Evolutionary conservation across 495 filamentous ascomycete genomes (phyloP), one percentile per base, ranked within the genome.

Genomic region (Usnea hakonensis): DNA sequence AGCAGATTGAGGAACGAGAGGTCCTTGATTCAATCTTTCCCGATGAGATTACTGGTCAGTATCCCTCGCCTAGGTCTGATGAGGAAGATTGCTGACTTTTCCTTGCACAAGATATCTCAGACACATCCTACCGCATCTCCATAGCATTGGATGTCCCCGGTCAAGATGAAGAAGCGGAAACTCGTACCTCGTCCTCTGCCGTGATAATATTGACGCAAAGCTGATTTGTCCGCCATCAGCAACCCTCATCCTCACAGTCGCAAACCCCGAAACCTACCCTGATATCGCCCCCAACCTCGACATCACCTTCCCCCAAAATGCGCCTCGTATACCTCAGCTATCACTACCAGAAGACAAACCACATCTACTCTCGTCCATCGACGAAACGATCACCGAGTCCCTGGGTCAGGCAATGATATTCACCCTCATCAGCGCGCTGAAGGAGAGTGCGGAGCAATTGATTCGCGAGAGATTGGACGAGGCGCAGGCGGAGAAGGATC

Each of bases 371-470:
- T 75, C 83, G 50, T 78, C 83, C 5, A 78, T 97, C 19, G 70
- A 84, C 46, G 78, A 82, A 4, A 86, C 85, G 0, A 86, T 97
- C 36, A 83, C 89, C 63, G 94, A 97, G 73, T 97, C 91, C 63
- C 71, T 97, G 40, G 94, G 94, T 36, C 96, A 96, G 85, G 88
- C 90, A n/a, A 99, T 99, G 94, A 80, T 99, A 0, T 99, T 96
- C 75, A 90, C 92, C 0, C 77, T 99, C 21, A 85, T 91, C 36
- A 88, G 86, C 43, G 84, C 89, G 4, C 74, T 99, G 58, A 97
- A 96, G 69, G 94, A 99, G 61, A 78, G 79, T 40, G 90, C 90
- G 7, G 94, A 99, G 76, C 78, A 82, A 58, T 78, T 99, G 28
- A 84, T 96, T 67, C 63, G 72, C 3, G 84, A 90, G 53, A 85